Percentiles rank a stretch among this genome's conserved stretches.
phyloP scores from a whole-genome alignment of 129 eudicot species.

The Flaveria robusta region DNA sequence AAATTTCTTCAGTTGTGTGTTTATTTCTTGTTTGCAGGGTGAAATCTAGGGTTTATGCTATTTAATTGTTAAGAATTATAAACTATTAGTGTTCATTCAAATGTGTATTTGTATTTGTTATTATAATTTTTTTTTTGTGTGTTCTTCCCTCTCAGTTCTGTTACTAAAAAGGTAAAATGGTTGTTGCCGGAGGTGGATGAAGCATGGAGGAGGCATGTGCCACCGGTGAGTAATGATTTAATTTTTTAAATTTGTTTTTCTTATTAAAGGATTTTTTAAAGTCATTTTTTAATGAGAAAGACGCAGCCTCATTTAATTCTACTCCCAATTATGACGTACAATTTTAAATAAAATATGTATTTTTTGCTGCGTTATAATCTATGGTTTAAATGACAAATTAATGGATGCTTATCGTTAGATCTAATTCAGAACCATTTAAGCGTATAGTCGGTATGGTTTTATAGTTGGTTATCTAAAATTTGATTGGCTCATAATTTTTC shows the following conservation, averaged over 20 bases:
- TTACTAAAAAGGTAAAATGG: background rate
- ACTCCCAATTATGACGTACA: background rate
- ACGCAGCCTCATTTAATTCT: background rate
- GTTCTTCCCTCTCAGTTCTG: background rate
- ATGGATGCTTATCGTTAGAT: too few relatives aligned
- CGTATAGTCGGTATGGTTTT: too few relatives aligned
- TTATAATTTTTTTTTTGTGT: background rate
- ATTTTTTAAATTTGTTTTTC: too few relatives aligned
- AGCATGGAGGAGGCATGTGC: conserved; percentile 1
- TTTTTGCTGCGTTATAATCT: background rate
- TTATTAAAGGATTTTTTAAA: too few relatives aligned
- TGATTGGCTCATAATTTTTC: too few relatives aligned
- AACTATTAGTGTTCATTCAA: background rate
- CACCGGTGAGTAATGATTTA: conserved; percentile 19
- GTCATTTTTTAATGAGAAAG: too few relatives aligned
- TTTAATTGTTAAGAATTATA: background rate
- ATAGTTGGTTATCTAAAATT: too few relatives aligned
- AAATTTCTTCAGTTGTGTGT: too few relatives aligned
- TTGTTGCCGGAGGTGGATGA: background rate
- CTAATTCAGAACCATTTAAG: too few relatives aligned
- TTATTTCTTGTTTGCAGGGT: background rate
- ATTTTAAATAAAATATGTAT: background rate
- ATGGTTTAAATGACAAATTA: too few relatives aligned
- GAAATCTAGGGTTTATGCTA: conserved; percentile 6
- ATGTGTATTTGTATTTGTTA: background rate